Base-by-base conservation (phyloP, 2,329 filamentous ascomycete species). In the Epichloe uncinata region DNA sequence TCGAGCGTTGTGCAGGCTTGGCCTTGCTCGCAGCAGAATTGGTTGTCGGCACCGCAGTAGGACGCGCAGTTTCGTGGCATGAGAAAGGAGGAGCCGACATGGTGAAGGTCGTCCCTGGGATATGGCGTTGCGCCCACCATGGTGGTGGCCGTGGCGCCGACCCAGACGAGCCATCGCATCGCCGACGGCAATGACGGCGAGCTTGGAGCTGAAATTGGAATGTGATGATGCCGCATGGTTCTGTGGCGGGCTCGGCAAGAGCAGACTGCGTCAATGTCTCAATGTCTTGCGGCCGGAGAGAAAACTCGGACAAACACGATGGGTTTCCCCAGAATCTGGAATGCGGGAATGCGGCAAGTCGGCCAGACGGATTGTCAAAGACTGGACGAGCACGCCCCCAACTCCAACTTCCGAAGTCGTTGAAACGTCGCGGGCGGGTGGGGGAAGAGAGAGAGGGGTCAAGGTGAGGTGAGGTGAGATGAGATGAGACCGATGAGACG, bases 21-120 rank as follows among this genome's bases (percentile, higher is more conserved):
- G 48, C 67, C 68, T 49, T 63, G 56, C 20, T 61, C 62, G 58
- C 79, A 82, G 66, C 78, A 82, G 63, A 73, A 73, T 60, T 77
- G 70, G 57, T 73, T 73, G 48, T 77, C 64, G 47, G 66, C 62
- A 53, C 79, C 78, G 63, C 79, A 82, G 63, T 73, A 73, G 36
- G 70, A 61, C 44, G 63, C 68, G 66, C 78, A 81, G 50, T 61
- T 63, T 54, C 75, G 70, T 18, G 63, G 66, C 66, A 72, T 67
- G 40, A 80, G 69, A 54, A 69, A 78, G 50, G 72, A 72, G 57
- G 69, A 72, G 56, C 74, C 75, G 33, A 56, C 51, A 58, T 72
- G 71, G 57, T 73, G 70, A 33, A 75, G 60, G 52, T 68, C 66
- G 56, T 78, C 72, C 58, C 67, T 69, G 41, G 75, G 75, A 51